Base-by-base conservation (phyloP, 345 rosid species). In the Corchorus olitorius region DNA sequence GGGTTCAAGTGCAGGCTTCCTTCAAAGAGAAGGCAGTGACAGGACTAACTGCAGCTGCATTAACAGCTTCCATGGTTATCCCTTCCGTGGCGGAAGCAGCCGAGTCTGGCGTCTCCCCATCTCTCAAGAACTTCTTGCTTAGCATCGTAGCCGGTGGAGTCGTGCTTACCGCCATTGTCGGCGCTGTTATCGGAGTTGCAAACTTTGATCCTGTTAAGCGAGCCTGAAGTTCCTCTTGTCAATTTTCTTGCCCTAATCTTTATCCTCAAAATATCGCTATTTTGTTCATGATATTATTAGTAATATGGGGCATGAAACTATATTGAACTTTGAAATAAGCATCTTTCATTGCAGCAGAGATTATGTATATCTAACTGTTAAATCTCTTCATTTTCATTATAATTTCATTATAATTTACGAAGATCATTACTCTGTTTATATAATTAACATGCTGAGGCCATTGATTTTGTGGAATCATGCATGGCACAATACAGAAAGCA, bases 41-140 rank as follows among this genome's bases (percentile, higher is more conserved):
- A 1, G 90, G 88, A 22, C 70, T 88, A 66, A 88, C 90, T 3
- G 92, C 89, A 2, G 94, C 81, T 5, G 92, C 85, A 6, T 81
- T 88, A 33, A 84, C 89, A 6, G 88, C 90, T 63, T 84, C 94
- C 35, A 84, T 87, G 90, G 75, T 88, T 74, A 65, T 84, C n/a
- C 94, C 92, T 0, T 84, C 84, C 19, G 89, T 86, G 15, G 92
- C 94, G 6, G 86, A 87, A 77, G 92, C 91, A 20, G 89, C 84
- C 20, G 83, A 65, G 0, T 0, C 80, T 27, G 79, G 75, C 4
- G 11, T 83, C 13, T 62, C 83, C 16, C 80, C 85, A 5, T 80
- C 89, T 15, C 87, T 86, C 78, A 75, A 81, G 60, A 86, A 83
- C 76, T 86, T 86, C 80, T 81, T 83, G 85, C 84, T 83, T 43